phyloP scores from a whole-genome alignment of 1,284 basidiomycete species.

The Dichomitus squalens region DNA sequence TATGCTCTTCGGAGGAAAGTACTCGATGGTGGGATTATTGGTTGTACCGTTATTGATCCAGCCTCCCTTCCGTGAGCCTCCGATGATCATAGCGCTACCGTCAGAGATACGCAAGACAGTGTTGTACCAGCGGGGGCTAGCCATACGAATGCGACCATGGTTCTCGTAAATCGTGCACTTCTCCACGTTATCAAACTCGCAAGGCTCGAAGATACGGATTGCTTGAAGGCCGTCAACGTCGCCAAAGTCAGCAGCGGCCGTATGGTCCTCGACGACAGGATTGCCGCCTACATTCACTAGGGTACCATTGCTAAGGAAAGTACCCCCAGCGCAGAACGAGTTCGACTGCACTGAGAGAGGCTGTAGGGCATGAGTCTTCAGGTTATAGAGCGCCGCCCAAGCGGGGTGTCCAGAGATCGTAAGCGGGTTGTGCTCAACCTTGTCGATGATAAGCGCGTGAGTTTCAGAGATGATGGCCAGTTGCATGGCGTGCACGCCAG shows the following conservation, averaged over 20 bases:
- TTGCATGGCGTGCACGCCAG: slow-evolving; percentile 86
- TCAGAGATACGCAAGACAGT: slow-evolving; percentile 70
- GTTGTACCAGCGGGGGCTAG: slow-evolving; percentile 78
- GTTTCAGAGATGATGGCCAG: slow-evolving; percentile 67
- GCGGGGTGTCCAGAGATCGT: slow-evolving; percentile 73
- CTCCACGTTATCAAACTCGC: slow-evolving; percentile 49
- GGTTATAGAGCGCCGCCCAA: slow-evolving; percentile 77
- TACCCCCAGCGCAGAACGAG: slow-evolving; percentile 87
- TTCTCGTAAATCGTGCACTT: slow-evolving; percentile 68
- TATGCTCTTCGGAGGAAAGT: slow-evolving; percentile 76
- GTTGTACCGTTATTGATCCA: slow-evolving; percentile 80
- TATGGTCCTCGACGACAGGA: slow-evolving; percentile 64
- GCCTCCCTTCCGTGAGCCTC: slow-evolving; percentile 77
- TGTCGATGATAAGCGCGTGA: slow-evolving; percentile 79
- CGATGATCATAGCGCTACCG: slow-evolving; percentile 81
- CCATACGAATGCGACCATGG: slow-evolving; percentile 64
- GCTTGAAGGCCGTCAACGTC: slow-evolving; percentile 76
- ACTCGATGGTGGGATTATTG: slow-evolving; percentile 84
- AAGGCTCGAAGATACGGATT: slow-evolving; percentile 74
- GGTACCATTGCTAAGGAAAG: slow-evolving; percentile 76
- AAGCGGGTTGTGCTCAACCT: slow-evolving; percentile 83
- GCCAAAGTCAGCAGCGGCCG: slow-evolving; percentile 72
- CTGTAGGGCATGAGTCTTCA: slow-evolving; percentile 61
- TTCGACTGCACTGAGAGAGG: slow-evolving; percentile 74
- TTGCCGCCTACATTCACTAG: slow-evolving; percentile 80